Evolutionary conservation across 495 filamentous ascomycete genomes (phyloP).

Genomic region (Lasiosphaeriaceae sp.): DNA sequence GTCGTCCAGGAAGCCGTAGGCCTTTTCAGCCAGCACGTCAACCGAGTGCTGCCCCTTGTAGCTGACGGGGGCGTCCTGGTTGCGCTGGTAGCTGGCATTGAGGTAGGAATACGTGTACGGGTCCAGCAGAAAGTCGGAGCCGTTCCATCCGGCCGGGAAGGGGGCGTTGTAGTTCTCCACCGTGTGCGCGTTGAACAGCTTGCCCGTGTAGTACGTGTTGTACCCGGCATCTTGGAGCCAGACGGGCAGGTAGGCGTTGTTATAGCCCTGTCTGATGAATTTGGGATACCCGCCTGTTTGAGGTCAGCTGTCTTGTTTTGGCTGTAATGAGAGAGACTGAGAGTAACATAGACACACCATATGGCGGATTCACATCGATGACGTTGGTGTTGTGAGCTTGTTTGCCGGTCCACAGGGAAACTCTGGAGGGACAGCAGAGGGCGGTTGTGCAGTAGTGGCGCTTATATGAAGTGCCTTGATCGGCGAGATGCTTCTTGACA

Average conservation of each 20-base stretch:
- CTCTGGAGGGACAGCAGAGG: constrained; percentile 62
- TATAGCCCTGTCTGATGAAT: constrained; percentile 61
- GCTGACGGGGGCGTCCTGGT: constrained; percentile 54
- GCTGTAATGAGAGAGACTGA: too few relatives aligned
- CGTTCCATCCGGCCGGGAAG: constrained; percentile 52
- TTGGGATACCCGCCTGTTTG: constrained; percentile 63
- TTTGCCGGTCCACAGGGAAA: constrained; percentile 62
- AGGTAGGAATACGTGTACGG: constrained; percentile 69
- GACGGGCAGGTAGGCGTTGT: constrained; percentile 61
- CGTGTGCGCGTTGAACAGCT: constrained; percentile 65
- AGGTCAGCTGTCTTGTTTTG: background rate
- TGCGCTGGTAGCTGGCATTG: constrained; percentile 63
- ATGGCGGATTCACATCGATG: constrained; percentile 62
- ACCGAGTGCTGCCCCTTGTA: constrained; percentile 56
- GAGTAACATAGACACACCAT: constrained; percentile 51
- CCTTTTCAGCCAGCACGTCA: constrained; percentile 62
- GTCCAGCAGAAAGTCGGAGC: constrained; percentile 65
- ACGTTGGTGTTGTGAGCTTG: constrained; percentile 73
- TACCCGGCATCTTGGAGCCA: constrained; percentile 71
- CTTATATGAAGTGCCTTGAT: constrained; percentile 52
- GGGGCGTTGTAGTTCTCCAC: constrained; percentile 57
- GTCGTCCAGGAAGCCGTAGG: constrained; percentile 60
- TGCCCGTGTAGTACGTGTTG: constrained; percentile 69
- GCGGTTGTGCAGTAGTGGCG: constrained; percentile 61
- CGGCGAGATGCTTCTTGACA: constrained; percentile 46